These are phyloP conservation scores for Yamagishiella unicocca DNA, from an alignment of 139 green algal genomes.

Conservation along the genomic window DNA sequence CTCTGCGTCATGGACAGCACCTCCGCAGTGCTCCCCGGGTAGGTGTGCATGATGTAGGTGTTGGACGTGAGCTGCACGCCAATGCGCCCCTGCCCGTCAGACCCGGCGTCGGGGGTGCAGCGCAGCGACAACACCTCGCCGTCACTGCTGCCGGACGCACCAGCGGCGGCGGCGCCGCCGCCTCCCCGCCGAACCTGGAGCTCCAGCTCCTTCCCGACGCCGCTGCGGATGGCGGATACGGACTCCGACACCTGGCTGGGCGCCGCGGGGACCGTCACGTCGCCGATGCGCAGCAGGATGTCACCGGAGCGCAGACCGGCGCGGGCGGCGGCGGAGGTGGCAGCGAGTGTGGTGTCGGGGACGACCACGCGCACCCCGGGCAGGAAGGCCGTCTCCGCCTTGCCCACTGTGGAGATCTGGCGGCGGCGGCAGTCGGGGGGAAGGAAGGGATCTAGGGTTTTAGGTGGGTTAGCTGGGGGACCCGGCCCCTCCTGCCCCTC, in stretches of 20 bases:
- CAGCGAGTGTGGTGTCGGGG: slow-evolving; percentile 63
- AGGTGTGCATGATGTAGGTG: slow-evolving; percentile 67
- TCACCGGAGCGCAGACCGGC: slow-evolving; percentile 83
- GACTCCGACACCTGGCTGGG: slow-evolving; percentile 62
- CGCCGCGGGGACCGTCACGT: slow-evolving; percentile 57
- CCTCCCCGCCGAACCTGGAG: slow-evolving; percentile 54
- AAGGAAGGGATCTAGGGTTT: not conserved
- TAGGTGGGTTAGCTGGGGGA: not conserved
- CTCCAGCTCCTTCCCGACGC: slow-evolving; percentile 46
- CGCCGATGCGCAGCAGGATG: slow-evolving; percentile 79
- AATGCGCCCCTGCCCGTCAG: slow-evolving; percentile 83
- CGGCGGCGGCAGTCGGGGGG: not conserved
- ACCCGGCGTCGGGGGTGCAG: slow-evolving; percentile 24
- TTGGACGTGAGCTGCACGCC: slow-evolving; percentile 91
- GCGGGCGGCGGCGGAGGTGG: slow-evolving; percentile 56
- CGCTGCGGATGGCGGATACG: slow-evolving; percentile 76
- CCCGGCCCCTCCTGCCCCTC: not conserved
- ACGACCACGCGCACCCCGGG: slow-evolving; percentile 80
- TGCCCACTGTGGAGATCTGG: slow-evolving; percentile 83
- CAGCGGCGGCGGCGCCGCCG: not conserved
- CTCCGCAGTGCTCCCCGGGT: slow-evolving; percentile 53
- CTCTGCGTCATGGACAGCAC: slow-evolving; percentile 47
- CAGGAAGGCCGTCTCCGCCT: slow-evolving; percentile 73
- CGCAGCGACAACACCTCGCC: slow-evolving; percentile 29
- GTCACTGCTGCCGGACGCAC: not conserved